Evolutionary conservation across 148 eudicot species (phyloP).

Genomic region (Cornus suecica): DNA sequence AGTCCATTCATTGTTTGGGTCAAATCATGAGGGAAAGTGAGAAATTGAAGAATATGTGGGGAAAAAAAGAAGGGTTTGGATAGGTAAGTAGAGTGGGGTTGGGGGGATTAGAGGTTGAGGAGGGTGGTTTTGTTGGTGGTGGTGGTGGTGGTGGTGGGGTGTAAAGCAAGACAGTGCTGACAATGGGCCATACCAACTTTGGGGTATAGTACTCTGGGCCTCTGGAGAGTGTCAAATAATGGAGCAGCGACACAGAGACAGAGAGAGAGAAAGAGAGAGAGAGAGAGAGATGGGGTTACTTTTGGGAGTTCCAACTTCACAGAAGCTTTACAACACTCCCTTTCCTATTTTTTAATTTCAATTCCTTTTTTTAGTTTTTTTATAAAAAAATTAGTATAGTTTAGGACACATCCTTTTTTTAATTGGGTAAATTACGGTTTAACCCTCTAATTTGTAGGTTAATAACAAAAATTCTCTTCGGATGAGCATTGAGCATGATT

Average conservation of each 20-base stretch:
- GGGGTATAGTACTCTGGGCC: neutral
- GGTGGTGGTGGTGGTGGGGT: neutral
- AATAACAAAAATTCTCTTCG: no score
- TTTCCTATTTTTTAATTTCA: no score
- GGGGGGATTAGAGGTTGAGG: no score
- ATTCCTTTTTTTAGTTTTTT: no score
- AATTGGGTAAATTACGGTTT: no score
- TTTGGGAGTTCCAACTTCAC: neutral
- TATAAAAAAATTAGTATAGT: no score
- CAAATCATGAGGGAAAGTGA: constrained; percentile 1
- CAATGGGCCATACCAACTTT: constrained; percentile 57
- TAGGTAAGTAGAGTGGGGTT: neutral
- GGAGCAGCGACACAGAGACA: constrained; percentile 1
- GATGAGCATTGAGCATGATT: no score
- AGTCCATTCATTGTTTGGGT: constrained; percentile 36
- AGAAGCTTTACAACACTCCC: neutral
- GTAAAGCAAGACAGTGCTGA: constrained; percentile 43
- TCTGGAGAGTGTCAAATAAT: constrained; percentile 12
- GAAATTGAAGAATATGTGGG: neutral
- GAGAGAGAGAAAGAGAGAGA: constrained; percentile 7
- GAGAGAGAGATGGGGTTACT: neutral
- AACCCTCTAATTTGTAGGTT: no score
- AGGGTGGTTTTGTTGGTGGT: no score
- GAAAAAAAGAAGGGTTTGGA: neutral
- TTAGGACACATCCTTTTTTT: no score